These are phyloP conservation scores for Antarctomyces pellizariae DNA, from an alignment of 495 filamentous ascomycete species.

Conservation along the genomic window DNA sequence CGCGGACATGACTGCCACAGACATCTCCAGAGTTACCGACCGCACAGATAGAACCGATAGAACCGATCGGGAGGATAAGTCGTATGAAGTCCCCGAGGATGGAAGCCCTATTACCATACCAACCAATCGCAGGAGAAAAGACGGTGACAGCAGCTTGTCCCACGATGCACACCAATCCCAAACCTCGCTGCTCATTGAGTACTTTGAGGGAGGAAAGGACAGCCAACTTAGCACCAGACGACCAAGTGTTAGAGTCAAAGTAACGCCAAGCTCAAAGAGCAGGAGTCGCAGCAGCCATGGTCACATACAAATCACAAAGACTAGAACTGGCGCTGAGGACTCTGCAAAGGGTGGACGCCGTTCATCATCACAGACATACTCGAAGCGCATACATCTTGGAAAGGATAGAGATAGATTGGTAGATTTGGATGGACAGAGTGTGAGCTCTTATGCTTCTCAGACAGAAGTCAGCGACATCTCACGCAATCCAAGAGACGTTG, in stretches of 20 bases:
- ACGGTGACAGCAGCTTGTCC: slow-evolving; percentile 25
- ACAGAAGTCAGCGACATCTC: slow-evolving; percentile 49
- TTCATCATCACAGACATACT: slow-evolving; percentile 41
- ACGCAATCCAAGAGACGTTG: slow-evolving; percentile 39
- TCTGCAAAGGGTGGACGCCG: slow-evolving; percentile 32
- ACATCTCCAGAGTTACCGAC: slow-evolving; percentile 56
- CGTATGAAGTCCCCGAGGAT: slow-evolving; percentile 88
- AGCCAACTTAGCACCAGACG: slow-evolving; percentile 30
- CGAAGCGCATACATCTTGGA: slow-evolving; percentile 31
- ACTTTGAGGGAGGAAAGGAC: slow-evolving; percentile 76
- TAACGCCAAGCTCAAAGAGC: slow-evolving; percentile 50
- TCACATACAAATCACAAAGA: slow-evolving; percentile 63
- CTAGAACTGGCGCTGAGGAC: too few relatives aligned
- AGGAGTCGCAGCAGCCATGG: slow-evolving; percentile 27
- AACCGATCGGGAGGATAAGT: slow-evolving; percentile 55
- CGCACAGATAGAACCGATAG: too few relatives aligned
- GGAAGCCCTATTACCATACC: slow-evolving; percentile 78
- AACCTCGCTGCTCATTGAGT: slow-evolving; percentile 90
- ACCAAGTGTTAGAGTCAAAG: slow-evolving; percentile 84
- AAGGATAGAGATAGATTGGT: slow-evolving; percentile 25
- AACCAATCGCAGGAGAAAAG: slow-evolving; percentile 40
- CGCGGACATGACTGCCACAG: slow-evolving; percentile 37
- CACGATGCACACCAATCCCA: slow-evolving; percentile 39
- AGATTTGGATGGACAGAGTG: slow-evolving; percentile 28
- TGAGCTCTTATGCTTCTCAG: slow-evolving; percentile 44